Evolutionary conservation across 1,284 basidiomycete species (phyloP).

Genomic region (Trametes hirsuta): DNA sequence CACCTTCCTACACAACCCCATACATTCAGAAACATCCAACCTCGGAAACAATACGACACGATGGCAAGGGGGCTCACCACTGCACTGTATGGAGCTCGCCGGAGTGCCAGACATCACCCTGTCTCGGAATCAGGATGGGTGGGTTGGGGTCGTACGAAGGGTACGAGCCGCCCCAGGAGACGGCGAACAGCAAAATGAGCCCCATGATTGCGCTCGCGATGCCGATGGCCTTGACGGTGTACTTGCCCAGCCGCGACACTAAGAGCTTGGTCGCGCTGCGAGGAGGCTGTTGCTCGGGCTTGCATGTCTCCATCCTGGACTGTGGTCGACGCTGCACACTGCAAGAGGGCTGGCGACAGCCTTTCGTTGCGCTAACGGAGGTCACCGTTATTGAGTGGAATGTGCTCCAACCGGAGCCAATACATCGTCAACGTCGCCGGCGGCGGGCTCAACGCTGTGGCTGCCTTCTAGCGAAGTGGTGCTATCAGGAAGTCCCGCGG

Average conservation of each 20-base stretch:
- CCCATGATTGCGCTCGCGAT: slow-evolving; percentile 5
- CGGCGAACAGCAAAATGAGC: slow-evolving; percentile 13
- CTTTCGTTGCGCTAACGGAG: too few species aligned
- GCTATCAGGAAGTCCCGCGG: neutral
- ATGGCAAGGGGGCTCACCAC: slow-evolving; percentile 9
- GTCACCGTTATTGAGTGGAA: too few species aligned
- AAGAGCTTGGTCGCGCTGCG: slow-evolving; percentile 8
- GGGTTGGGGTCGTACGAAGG: slow-evolving; percentile 17
- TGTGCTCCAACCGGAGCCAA: too few species aligned
- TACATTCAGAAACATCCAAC: neutral
- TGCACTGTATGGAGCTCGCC: slow-evolving; percentile 24
- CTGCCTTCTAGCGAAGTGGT: slow-evolving; percentile 4
- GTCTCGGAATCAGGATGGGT: slow-evolving; percentile 14
- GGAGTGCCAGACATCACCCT: slow-evolving; percentile 20
- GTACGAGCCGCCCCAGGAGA: slow-evolving; percentile 17
- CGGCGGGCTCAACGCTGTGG: neutral
- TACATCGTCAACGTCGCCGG: neutral
- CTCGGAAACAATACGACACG: neutral
- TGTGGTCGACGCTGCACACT: too few species aligned
- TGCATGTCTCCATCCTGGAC: too few species aligned
- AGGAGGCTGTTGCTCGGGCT: neutral
- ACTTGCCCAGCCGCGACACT: slow-evolving; percentile 10
- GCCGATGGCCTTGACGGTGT: slow-evolving; percentile 5
- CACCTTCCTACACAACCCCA: slow-evolving; percentile 7
- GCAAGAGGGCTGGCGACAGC: too few species aligned